Evolutionary conservation across 345 rosid genomes (phyloP).

Genomic region (Erysimum cheiranthoides): DNA sequence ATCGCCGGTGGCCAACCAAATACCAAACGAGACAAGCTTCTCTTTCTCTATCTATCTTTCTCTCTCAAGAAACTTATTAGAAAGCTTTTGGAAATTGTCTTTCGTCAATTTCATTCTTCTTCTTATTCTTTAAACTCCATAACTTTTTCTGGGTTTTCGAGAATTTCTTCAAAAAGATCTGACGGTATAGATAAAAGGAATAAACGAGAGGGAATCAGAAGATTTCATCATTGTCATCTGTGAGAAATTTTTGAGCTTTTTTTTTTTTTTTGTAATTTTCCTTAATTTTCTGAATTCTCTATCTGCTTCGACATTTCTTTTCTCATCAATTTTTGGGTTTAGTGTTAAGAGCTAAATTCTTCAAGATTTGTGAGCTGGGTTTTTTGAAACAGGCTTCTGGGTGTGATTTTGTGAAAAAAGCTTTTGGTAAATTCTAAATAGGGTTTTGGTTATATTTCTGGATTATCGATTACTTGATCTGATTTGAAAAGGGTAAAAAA

Average conservation of each 20-base stretch:
- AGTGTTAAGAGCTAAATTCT: conserved; percentile 23
- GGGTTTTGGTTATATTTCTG: conserved; percentile 31
- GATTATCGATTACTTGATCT: conserved; percentile 34
- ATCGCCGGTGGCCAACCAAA: conserved; percentile 75
- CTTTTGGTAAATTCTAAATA: conserved; percentile 9
- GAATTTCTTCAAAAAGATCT: conserved; percentile 35
- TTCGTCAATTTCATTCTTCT: conserved; percentile 34
- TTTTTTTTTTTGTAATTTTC: conserved; percentile 16
- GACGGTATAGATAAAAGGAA: not conserved
- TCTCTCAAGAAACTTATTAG: conserved; percentile 32
- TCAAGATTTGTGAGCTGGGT: conserved; percentile 32
- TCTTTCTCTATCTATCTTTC: conserved; percentile 28
- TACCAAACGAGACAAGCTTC: conserved; percentile 47
- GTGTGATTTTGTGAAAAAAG: conserved; percentile 10
- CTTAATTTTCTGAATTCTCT: conserved; percentile 19
- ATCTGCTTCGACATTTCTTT: conserved; percentile 19
- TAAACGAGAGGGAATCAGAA: conserved; percentile 2
- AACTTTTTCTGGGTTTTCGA: conserved; percentile 33
- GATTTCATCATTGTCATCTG: conserved; percentile 36
- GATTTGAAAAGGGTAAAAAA: not conserved
- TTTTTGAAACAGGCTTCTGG: conserved; percentile 30
- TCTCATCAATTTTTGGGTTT: not conserved
- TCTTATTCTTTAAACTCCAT: conserved; percentile 33
- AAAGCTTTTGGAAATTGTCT: conserved; percentile 36
- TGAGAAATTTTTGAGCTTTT: conserved; percentile 28